These are phyloP conservation scores for Castanospermum australe DNA, from an alignment of 306 rosid genomes.

Conservation along the genomic window DNA sequence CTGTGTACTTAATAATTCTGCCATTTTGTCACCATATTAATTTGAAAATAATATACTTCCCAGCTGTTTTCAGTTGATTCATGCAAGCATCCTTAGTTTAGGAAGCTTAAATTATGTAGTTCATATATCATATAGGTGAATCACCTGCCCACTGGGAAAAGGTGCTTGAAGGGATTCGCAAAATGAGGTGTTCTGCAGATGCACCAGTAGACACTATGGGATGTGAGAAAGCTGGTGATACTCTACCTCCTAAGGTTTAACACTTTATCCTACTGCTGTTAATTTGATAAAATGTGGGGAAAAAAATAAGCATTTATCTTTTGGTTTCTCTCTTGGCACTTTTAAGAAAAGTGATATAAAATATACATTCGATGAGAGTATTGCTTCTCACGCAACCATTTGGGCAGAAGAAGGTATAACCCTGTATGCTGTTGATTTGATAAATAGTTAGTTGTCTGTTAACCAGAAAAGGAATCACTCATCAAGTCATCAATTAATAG, in stretches of 20 bases:
- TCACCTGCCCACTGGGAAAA: constrained; percentile 71
- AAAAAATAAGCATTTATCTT: neutral
- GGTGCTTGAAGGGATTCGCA: constrained; percentile 79
- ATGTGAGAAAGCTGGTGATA: constrained; percentile 86
- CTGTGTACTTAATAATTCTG: neutral
- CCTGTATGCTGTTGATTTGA: neutral
- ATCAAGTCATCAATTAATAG: neutral
- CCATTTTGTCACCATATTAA: neutral
- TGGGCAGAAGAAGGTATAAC: neutral
- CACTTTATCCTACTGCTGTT: neutral
- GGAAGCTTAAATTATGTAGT: constrained; percentile 1
- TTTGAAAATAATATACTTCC: constrained; percentile 2
- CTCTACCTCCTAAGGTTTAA: constrained; percentile 86
- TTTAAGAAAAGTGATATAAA: neutral
- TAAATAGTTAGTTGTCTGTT: neutral
- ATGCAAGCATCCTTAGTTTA: neutral
- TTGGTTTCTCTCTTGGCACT: neutral
- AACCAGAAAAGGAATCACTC: neutral
- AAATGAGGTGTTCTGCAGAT: constrained; percentile 80
- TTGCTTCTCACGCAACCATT: neutral
- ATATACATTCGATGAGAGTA: neutral
- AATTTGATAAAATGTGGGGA: constrained; percentile 1
- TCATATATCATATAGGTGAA: constrained; percentile 49
- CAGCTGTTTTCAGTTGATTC: neutral
- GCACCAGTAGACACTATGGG: constrained; percentile 99